Base-by-base conservation (phyloP, 2,329 filamentous ascomycete genomes). In the Colletotrichum destructivum region DNA sequence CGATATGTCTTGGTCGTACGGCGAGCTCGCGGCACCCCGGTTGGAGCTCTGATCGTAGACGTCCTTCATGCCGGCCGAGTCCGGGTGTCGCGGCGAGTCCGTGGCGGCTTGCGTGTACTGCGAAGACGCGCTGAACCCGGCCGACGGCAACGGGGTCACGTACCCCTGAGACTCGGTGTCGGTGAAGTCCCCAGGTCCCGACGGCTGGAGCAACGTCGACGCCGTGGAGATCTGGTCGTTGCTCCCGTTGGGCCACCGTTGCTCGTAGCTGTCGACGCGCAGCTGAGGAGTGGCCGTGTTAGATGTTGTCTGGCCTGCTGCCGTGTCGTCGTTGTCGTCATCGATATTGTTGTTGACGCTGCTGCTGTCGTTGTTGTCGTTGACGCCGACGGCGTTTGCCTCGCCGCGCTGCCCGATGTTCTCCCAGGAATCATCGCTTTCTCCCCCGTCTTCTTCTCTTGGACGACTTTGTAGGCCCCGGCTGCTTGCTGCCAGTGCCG, bases 341-440 rank as follows among this genome's bases (percentile, higher is more conserved):
- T 31, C 26, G 26, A 26, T 26, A 26, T 26, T 26, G 23, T 26
- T 26, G 23, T 26, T 26, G 23, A 3, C 23, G 23, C 23, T 26
- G 23, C 3, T 26, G 23, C 1, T 26, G 23, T 26, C 4, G 26
- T 31, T 6, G 26, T 6, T 1, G 26, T 31, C 26, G 31, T 9
- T 9, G 31, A 35, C 2, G 12, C 12, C 9, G 46, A n/a, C 40
- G 2, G 59, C 54, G 6, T 57, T 18, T 5, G 12, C 21, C 54
- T 64, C 69, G 12, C 65, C 69, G 52, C 65, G 59, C 26, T 55
- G 59, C 38, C 61, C 46, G 12, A 71, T 56, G 54, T 71, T 60
- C 46, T 71, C 69, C 69, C 69, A 71, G 13, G 69, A 71, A 71
- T 71, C 69, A 69, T 69, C 69, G 69, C 69, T 71, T 71, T 71